Conservation (phyloP, 768 basidiomycete species). For the Lentinus brumalis region DNA sequence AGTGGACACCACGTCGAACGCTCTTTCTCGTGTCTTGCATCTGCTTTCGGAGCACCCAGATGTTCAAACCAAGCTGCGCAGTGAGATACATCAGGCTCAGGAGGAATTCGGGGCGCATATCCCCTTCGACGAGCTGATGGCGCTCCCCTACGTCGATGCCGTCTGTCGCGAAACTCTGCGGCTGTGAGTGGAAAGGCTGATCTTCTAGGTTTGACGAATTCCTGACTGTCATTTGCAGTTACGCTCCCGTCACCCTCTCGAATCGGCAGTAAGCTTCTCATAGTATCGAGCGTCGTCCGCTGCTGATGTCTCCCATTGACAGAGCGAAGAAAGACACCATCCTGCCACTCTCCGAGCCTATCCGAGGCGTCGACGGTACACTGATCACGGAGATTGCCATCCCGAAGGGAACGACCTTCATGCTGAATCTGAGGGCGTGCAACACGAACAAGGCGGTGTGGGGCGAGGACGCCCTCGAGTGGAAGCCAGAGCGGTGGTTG, state of each 20-base stretch:
- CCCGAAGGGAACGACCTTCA: slow-evolving; percentile 30
- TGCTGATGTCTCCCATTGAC: neutral
- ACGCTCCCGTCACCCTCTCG: slow-evolving; percentile 5
- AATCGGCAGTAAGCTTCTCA: slow-evolving; percentile 8
- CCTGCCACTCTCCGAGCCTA: slow-evolving; percentile 34
- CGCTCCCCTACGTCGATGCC: slow-evolving; percentile 64
- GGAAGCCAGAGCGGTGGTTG: slow-evolving; percentile 48
- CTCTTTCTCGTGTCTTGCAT: slow-evolving; percentile 24
- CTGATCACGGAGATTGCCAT: slow-evolving; percentile 28
- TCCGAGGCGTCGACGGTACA: slow-evolving; percentile 32
- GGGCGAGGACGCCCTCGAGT: slow-evolving; percentile 44
- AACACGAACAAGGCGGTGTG: slow-evolving; percentile 41
- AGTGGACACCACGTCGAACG: slow-evolving; percentile 32
- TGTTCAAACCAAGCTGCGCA: slow-evolving; percentile 37
- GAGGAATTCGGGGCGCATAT: slow-evolving; percentile 34
- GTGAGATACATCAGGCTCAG: slow-evolving; percentile 20
- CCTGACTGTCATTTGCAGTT: neutral
- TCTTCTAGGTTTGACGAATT: no score
- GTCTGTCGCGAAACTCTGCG: slow-evolving; percentile 63
- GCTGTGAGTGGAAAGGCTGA: slow-evolving; percentile 31
- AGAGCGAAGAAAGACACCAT: slow-evolving; percentile 24
- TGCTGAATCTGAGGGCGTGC: slow-evolving; percentile 28
- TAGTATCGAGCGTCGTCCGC: neutral
- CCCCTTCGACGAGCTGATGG: slow-evolving; percentile 23
- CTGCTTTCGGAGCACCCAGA: slow-evolving; percentile 32